Evolutionary conservation across 768 basidiomycete species (phyloP), one percentile per base, ranked within the genome.

Genomic region (Leccinum fibrillosum): DNA sequence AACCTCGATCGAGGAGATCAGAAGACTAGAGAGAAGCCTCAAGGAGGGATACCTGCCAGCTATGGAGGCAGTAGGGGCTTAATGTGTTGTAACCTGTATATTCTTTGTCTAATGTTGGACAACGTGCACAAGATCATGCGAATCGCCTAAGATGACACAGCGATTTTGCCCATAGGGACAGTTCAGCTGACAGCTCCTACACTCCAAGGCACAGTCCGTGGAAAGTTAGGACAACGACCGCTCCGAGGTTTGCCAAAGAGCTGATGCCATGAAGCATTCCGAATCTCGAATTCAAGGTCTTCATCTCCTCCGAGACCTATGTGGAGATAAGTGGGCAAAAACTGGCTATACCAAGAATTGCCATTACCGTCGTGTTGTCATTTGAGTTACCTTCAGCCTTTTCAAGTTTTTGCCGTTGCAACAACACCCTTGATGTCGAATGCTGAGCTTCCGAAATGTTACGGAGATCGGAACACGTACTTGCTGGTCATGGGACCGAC

Each of bases 1-100:
- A n/a, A 90, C 88, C 34, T 94, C 90, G 50, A 84, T 92, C 63
- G 93, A 96, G 69, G 93, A 96, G 74, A 86, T 95, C 66, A 82
- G 88, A 72, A 82, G 83, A 67, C 70, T 94, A 63, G 92, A 94
- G 74, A 82, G 90, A 75, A 89, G 84, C 70, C 73, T 94, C 65
- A 82, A 84, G 66, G 92, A 94, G 68, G 93, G 93, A 47, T 92
- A 89, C 72, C 73, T 93, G 73, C 91, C 92, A 51, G 80, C 83
- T 58, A 80, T 87, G 76, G 89, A 90, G 68, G 80, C 84, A 52
- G 85, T 91, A 56, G 89, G 90, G 44, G 90, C 90, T 75, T 92
- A 74, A 83, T 61, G 58, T 65, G 55, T 64, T 62, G 66, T 66
- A 58, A 64, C 58, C 60, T 73, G 69, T 76, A 74, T 72, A 75